Conservation (phyloP, 345 rosid species). For the Brassica incana region DNA sequence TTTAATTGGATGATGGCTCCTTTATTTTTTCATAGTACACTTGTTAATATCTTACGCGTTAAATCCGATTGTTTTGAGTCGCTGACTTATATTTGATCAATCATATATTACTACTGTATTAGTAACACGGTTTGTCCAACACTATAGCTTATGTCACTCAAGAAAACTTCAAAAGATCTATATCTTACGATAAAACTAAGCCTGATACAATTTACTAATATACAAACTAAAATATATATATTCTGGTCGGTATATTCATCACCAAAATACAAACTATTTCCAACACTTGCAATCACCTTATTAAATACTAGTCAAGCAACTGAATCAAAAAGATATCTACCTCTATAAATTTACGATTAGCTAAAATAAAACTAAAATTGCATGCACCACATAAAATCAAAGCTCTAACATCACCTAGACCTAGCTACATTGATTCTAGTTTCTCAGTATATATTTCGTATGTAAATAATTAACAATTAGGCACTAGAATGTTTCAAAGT, state of each 20-base stretch:
- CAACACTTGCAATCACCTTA: neutral
- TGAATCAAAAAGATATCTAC: neutral
- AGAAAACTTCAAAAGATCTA: neutral
- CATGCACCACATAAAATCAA: neutral
- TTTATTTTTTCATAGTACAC: slow-evolving; percentile 22
- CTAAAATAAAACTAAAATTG: neutral
- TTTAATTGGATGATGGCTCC: slow-evolving; percentile 10
- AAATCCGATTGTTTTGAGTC: slow-evolving; percentile 2
- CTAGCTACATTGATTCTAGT: neutral
- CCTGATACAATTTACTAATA: neutral
- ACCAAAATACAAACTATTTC: neutral
- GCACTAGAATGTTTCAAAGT: slow-evolving; percentile 33
- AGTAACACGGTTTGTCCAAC: neutral
- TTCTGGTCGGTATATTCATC: neutral
- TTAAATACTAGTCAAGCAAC: neutral
- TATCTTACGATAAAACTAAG: neutral
- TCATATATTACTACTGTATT: neutral
- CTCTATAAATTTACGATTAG: neutral
- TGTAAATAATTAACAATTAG: neutral
- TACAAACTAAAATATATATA: neutral
- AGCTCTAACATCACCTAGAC: neutral
- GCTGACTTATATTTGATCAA: slow-evolving; percentile 17
- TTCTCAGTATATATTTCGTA: neutral
- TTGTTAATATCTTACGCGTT: slow-evolving; percentile 11
- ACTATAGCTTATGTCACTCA: neutral